Evolutionary conservation across 2,329 filamentous ascomycete genomes (phyloP), one percentile per base, ranked within the genome.

Genomic region (Apiospora marii): DNA sequence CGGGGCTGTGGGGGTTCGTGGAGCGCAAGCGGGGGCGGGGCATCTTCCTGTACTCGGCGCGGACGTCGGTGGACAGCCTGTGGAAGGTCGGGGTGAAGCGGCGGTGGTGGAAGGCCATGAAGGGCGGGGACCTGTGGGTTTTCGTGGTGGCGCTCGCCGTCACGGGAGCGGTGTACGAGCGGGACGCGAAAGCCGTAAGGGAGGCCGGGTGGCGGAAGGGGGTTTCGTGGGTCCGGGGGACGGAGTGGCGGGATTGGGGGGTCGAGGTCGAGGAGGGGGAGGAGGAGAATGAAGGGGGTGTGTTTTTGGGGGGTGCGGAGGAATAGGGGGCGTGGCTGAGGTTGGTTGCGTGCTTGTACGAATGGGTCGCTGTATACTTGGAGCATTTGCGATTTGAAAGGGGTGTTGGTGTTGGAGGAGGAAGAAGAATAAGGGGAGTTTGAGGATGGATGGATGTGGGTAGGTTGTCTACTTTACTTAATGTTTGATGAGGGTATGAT

Each of bases 71-170:
- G 43, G 93, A 97, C 80, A 94, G 91, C 49, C 82, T 95, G 67
- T 98, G 95, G 94, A 97, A 97, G 85, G 94, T 97, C 0, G 95
- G 95, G n/a, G 90, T 93, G 71, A 98, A 98, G 90, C 87, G 92
- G 46, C 89, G 94, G 1, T 94, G 94, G 91, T 98, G 96, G 94
- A 91, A 89, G 75, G 94, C 94, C 14, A 88, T 96, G 80, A 90
- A 88, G 78, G 93, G 94, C 49, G 95, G 95, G 0, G 96, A 98
- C 82, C 90, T 98, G 6, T 89, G 92, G 84, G 85, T 98, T 4
- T 95, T 98, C 79, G 92, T 96, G 22, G 82, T 91, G 24, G 93
- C 94, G 68, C 86, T 98, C 83, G 93, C 94, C 77, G 82, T 95
- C 24, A 90, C 95, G 24, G 94, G 95, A 72, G 89, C 90, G 12